These are phyloP conservation scores for Leccinum griseonigrum DNA, from an alignment of 1,284 basidiomycete genomes.

Conservation along the genomic window DNA sequence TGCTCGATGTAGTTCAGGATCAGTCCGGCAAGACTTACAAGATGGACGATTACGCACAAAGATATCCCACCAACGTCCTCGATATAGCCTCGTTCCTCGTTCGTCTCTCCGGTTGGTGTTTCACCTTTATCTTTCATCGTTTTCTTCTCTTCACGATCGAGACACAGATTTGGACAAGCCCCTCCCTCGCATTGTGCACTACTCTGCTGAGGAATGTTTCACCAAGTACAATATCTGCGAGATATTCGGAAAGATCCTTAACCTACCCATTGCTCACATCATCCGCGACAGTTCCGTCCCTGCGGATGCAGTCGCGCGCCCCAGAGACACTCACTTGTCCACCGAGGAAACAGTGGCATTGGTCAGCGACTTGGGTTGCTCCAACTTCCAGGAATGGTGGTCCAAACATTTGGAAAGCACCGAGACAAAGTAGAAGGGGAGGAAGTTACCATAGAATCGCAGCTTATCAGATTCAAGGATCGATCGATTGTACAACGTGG, in stretches of 20 bases:
- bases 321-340: slow-evolving; percentile 69
- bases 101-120: slow-evolving; percentile 53
- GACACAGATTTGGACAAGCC: slow-evolving; percentile 36
- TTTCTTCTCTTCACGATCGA: slow-evolving; percentile 1
- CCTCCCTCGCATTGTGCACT: slow-evolving; percentile 72
- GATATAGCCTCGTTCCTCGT: slow-evolving; percentile 77
- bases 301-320: slow-evolving; percentile 61
- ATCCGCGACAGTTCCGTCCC: slow-evolving; percentile 65
- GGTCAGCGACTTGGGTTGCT: slow-evolving; percentile 56
- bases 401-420: slow-evolving; percentile 33
- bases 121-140: too few relatives aligned
- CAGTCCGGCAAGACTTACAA: slow-evolving; percentile 76
- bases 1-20: slow-evolving; percentile 75
- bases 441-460: neutral
- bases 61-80: slow-evolving; percentile 77
- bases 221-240: slow-evolving; percentile 87
- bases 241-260: slow-evolving; percentile 66
- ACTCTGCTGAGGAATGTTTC: slow-evolving; percentile 69
- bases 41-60: slow-evolving; percentile 85
- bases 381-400: slow-evolving; percentile 80
- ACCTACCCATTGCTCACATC: slow-evolving; percentile 64
- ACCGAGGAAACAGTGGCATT: slow-evolving; percentile 66
- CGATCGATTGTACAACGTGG: slow-evolving; percentile 10
- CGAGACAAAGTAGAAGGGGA: slow-evolving; percentile 14
- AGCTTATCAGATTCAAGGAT: neutral